Evolutionary conservation across 2,329 filamentous ascomycete genomes (phyloP).

Genomic region (Fusarium mundagurra): DNA sequence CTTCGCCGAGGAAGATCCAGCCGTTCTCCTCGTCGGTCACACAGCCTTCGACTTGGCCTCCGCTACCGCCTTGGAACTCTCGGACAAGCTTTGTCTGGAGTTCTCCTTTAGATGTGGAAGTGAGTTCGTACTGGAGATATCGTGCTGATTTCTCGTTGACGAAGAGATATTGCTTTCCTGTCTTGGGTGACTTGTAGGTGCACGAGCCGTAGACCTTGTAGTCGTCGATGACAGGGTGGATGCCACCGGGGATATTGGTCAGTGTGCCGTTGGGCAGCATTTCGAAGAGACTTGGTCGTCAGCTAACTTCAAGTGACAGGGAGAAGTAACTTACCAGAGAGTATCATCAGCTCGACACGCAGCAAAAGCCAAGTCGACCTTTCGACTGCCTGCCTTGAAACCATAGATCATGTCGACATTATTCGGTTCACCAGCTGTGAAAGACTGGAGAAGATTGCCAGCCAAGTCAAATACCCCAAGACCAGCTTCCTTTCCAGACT

Average conservation of each 20-base stretch:
- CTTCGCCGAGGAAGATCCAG: conserved; percentile 62
- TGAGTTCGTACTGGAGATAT: conserved; percentile 64
- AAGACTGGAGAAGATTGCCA: conserved; percentile 58
- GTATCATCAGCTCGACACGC: conserved; percentile 62
- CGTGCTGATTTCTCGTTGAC: conserved; percentile 63
- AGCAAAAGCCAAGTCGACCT: conserved; percentile 59
- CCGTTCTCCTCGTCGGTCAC: conserved; percentile 62
- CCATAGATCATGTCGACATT: conserved; percentile 65
- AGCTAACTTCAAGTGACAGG: background rate
- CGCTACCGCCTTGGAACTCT: conserved; percentile 60
- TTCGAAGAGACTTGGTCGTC: conserved; percentile 56
- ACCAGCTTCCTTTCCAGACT: conserved; percentile 59
- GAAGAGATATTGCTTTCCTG: conserved; percentile 62
- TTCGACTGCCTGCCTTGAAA: conserved; percentile 55
- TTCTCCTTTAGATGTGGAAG: conserved; percentile 51
- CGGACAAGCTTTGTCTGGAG: conserved; percentile 59
- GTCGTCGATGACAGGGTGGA: conserved; percentile 55
- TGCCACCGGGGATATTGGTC: conserved; percentile 54
- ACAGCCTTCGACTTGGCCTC: conserved; percentile 64
- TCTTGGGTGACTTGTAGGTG: conserved; percentile 58
- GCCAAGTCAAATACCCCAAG: conserved; percentile 60
- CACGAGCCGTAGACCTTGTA: conserved; percentile 64
- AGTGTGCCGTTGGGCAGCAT: conserved; percentile 58
- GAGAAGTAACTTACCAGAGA: conserved; percentile 54
- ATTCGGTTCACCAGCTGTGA: conserved; percentile 59